phyloP scores from a whole-genome alignment of 2,329 filamentous ascomycete genomes.

The Cladosporium phlei region DNA sequence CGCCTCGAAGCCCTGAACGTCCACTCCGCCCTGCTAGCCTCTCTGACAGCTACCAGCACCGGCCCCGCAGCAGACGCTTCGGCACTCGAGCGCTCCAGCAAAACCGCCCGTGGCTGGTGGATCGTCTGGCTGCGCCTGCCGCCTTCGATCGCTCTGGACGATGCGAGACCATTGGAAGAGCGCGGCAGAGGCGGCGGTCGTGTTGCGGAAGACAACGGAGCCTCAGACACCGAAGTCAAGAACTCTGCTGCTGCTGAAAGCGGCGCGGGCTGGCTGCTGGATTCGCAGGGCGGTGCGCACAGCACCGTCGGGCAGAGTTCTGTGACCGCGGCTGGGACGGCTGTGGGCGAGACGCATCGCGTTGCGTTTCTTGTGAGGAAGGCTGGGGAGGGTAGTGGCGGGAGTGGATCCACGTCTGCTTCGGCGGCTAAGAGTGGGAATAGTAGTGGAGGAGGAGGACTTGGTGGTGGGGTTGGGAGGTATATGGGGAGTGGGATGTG shows the following conservation, averaged over 20 bases:
- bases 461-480: constrained; percentile 26
- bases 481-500: constrained; percentile 30
- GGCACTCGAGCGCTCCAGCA: constrained; percentile 54
- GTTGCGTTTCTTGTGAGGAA: constrained; percentile 42
- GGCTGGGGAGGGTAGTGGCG: constrained; percentile 28
- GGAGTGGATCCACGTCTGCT: constrained; percentile 15
- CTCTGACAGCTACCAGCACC: constrained; percentile 51
- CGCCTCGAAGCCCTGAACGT: constrained; percentile 58
- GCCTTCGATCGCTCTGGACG: constrained; percentile 17
- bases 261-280: background rate
- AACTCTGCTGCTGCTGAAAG: background rate
- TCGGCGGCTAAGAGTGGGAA: constrained; percentile 13
- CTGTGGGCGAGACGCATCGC: constrained; percentile 25
- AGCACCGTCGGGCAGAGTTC: constrained; percentile 10
- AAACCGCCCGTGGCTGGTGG: constrained; percentile 63
- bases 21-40: constrained; percentile 56
- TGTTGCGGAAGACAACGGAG: background rate
- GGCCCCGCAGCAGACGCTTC: constrained; percentile 41
- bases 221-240: too few relatives aligned
- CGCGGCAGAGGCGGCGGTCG: background rate
- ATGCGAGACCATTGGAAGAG: background rate
- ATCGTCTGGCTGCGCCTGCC: constrained; percentile 59
- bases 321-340: background rate
- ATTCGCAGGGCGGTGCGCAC: background rate
- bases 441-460: constrained; percentile 23